phyloP scores from a whole-genome alignment of 75 land plant genomes.

The Cupressus sempervirens region DNA sequence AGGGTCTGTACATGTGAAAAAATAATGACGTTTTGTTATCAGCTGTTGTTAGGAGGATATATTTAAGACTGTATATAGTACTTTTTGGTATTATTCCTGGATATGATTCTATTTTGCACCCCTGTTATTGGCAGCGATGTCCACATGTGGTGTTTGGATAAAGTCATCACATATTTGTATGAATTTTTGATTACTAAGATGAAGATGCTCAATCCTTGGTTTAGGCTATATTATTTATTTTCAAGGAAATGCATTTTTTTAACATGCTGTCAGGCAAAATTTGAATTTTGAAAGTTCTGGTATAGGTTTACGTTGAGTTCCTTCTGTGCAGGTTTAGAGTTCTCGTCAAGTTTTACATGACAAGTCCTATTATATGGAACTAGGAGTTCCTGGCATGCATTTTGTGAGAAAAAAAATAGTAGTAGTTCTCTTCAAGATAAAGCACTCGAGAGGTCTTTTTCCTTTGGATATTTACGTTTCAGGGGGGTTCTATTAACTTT shows the following conservation, averaged over 20 bases:
- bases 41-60: neutral
- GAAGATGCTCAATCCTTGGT: neutral
- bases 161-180: neutral
- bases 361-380: neutral
- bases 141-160: neutral
- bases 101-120: neutral
- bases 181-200: neutral
- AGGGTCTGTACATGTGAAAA: constrained; percentile 73
- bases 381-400: neutral
- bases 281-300: neutral
- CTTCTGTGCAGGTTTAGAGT: neutral
- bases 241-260: neutral
- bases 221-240: neutral
- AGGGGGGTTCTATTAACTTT: neutral
- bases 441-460: neutral
- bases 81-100: neutral
- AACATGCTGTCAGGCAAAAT: neutral
- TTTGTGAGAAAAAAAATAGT: neutral
- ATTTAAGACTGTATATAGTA: neutral
- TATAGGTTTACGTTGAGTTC: neutral
- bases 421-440: neutral
- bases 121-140: neutral
- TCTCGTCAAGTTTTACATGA: neutral
- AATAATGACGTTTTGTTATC: neutral
- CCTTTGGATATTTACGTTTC: neutral